Conservation (phyloP, 768 basidiomycete species). For the Crucibulum laeve region DNA sequence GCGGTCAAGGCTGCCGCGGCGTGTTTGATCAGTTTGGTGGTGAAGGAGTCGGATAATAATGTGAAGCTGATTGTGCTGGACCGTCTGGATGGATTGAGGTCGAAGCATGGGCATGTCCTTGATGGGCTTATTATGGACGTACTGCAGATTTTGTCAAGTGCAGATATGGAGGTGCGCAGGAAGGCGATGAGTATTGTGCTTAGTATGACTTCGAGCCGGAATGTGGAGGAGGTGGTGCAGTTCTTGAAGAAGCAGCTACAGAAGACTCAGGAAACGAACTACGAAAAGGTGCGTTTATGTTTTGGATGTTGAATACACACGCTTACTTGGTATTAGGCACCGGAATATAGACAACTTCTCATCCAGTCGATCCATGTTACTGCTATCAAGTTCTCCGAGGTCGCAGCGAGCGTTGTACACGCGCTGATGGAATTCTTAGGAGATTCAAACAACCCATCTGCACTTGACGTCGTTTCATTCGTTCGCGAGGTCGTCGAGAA, state of each 20-base stretch:
- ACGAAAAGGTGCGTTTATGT: slow-evolving; percentile 68
- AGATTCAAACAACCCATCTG: slow-evolving; percentile 92
- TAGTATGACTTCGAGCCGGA: slow-evolving; percentile 89
- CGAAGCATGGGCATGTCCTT: slow-evolving; percentile 84
- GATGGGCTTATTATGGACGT: slow-evolving; percentile 95
- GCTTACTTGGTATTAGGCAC: slow-evolving; percentile 47
- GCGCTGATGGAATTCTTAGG: slow-evolving; percentile 92
- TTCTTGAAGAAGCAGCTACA: slow-evolving; percentile 99
- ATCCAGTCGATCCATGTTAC: slow-evolving; percentile 97
- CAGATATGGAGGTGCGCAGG: slow-evolving; percentile 93
- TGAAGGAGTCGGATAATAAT: slow-evolving; percentile 98
- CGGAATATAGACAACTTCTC: slow-evolving; percentile 93
- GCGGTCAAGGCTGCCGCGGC: slow-evolving; percentile 95
- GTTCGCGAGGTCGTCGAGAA: slow-evolving; percentile 91
- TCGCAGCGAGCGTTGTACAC: slow-evolving; percentile 93
- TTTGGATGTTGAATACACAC: not conserved
- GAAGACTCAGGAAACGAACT: slow-evolving; percentile 86
- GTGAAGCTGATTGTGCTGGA: slow-evolving; percentile 97
- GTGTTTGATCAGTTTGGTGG: slow-evolving; percentile 81
- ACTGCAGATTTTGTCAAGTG: slow-evolving; percentile 83
- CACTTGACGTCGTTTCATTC: slow-evolving; percentile 87
- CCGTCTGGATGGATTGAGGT: slow-evolving; percentile 76
- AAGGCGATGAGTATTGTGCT: slow-evolving; percentile 89
- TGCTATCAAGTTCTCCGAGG: slow-evolving; percentile 94
- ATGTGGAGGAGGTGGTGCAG: slow-evolving; percentile 93